Percentiles rank a stretch among this genome's conserved stretches.
These are phyloP conservation scores for Spiraea crenata DNA, from an alignment of 331 rosid genomes.

Conservation along the genomic window DNA sequence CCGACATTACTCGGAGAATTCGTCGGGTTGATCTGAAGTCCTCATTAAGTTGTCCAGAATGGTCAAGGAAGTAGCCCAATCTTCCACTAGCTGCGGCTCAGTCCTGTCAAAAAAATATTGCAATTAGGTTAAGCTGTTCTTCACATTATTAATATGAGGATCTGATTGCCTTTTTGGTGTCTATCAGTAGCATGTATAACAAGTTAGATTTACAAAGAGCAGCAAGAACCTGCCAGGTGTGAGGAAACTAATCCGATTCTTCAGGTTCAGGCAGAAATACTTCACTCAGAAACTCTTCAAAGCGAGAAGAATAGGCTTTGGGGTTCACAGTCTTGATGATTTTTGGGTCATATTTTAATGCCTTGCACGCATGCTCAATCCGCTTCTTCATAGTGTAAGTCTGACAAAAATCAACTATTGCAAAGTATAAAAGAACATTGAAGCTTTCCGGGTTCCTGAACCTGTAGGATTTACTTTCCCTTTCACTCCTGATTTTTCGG, in stretches of 20 bases:
- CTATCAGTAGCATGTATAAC: background rate
- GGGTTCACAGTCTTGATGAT: conserved; percentile 36
- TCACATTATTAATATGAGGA: background rate
- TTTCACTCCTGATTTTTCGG: conserved; percentile 21
- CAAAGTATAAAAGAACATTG: conserved; percentile 30
- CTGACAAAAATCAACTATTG: conserved; percentile 36
- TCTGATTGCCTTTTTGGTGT: background rate
- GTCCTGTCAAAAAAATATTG: background rate
- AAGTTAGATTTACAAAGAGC: background rate
- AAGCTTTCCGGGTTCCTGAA: conserved; percentile 28
- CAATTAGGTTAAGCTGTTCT: background rate
- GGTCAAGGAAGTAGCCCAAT: background rate
- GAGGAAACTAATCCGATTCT: conserved; percentile 12
- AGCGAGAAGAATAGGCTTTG: conserved; percentile 41
- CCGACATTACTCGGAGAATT: too few species aligned
- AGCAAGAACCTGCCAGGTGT: background rate
- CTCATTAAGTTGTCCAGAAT: background rate
- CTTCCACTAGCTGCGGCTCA: background rate
- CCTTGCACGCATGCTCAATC: conserved; percentile 43
- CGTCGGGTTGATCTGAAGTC: background rate
- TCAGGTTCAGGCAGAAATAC: conserved; percentile 32
- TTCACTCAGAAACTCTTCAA: conserved; percentile 36
- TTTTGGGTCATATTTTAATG: conserved; percentile 35
- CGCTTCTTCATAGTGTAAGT: conserved; percentile 33
- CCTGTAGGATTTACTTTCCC: conserved; percentile 18